These are phyloP conservation scores for Nannizziopsis arthrosporioides DNA, from an alignment of 2,329 filamentous ascomycete genomes.

Conservation along the genomic window DNA sequence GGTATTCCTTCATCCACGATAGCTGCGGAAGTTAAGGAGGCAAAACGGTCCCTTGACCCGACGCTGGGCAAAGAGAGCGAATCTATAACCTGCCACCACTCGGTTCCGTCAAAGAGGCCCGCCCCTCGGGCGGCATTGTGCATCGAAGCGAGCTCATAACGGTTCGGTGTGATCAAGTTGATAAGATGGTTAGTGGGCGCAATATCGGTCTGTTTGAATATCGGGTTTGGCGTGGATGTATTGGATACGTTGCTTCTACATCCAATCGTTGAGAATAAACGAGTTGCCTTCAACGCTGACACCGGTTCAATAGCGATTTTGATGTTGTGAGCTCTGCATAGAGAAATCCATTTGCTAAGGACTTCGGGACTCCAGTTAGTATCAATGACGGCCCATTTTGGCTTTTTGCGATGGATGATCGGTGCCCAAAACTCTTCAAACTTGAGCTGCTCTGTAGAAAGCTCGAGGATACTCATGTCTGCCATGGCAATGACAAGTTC, in stretches of 20 bases:
- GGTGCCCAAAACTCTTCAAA: slow-evolving; percentile 50
- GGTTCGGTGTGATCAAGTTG: slow-evolving; percentile 71
- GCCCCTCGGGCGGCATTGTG: slow-evolving; percentile 55
- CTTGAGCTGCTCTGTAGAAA: slow-evolving; percentile 30
- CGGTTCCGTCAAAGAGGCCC: slow-evolving; percentile 54
- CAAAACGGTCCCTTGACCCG: slow-evolving; percentile 59
- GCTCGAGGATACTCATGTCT: slow-evolving; percentile 74
- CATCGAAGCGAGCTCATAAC: slow-evolving; percentile 69
- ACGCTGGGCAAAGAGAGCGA: slow-evolving; percentile 60
- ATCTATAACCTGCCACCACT: slow-evolving; percentile 74
- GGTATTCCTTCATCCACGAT: slow-evolving; percentile 73
- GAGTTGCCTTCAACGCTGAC: slow-evolving; percentile 62
- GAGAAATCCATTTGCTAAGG: slow-evolving; percentile 56
- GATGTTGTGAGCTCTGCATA: slow-evolving; percentile 45
- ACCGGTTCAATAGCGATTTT: slow-evolving; percentile 79
- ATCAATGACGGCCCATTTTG: slow-evolving; percentile 73
- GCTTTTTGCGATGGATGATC: slow-evolving; percentile 45
- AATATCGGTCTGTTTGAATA: slow-evolving; percentile 29
- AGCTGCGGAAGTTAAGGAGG: slow-evolving; percentile 51
- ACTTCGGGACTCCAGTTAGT: slow-evolving; percentile 66
- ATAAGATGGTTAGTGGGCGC: slow-evolving; percentile 52
- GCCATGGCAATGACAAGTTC: slow-evolving; percentile 88
- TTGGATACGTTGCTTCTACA: slow-evolving; percentile 13
- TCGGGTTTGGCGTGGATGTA: slow-evolving; percentile 12
- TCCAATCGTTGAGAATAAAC: slow-evolving; percentile 44